These are phyloP conservation scores for Chaetomium tenue DNA, from an alignment of 495 filamentous ascomycete species.

Conservation along the genomic window DNA sequence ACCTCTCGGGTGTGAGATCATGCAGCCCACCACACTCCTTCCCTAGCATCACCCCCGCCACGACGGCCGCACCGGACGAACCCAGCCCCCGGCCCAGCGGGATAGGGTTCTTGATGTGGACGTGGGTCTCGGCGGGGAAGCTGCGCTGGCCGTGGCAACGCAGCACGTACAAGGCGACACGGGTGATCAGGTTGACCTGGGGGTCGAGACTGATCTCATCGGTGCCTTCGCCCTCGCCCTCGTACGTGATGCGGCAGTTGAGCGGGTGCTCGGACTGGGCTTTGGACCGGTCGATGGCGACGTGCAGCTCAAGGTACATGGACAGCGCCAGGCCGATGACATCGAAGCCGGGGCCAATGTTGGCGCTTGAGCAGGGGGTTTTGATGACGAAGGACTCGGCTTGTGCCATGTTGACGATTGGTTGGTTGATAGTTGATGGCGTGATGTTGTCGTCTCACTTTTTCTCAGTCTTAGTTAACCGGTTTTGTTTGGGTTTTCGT, in stretches of 20 bases:
- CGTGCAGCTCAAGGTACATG: conserved; percentile 80
- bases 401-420: conserved; percentile 21
- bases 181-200: conserved; percentile 84
- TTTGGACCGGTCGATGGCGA: conserved; percentile 61
- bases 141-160: conserved; percentile 78
- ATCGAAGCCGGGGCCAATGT: conserved; percentile 96
- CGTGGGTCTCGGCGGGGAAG: conserved; percentile 81
- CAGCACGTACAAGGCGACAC: conserved; percentile 87
- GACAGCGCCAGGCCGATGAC: conserved; percentile 92
- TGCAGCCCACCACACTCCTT: conserved; percentile 82
- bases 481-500: too few species aligned
- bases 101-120: conserved; percentile 92
- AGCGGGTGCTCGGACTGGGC: conserved; percentile 58
- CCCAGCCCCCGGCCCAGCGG: conserved; percentile 87
- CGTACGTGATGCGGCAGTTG: conserved; percentile 87
- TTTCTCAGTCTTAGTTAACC: not conserved
- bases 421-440: not conserved
- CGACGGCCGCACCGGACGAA: conserved; percentile 89
- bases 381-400: conserved; percentile 58
- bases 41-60: conserved; percentile 86
- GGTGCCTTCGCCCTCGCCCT: conserved; percentile 71
- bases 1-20: conserved; percentile 70
- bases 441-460: not conserved
- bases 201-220: conserved; percentile 74
- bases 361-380: conserved; percentile 87